Evolutionary conservation across 2,329 filamentous ascomycete species (phyloP), one percentile per base, ranked within the genome.

Genomic region (Fonsecaea multimorphosa): DNA sequence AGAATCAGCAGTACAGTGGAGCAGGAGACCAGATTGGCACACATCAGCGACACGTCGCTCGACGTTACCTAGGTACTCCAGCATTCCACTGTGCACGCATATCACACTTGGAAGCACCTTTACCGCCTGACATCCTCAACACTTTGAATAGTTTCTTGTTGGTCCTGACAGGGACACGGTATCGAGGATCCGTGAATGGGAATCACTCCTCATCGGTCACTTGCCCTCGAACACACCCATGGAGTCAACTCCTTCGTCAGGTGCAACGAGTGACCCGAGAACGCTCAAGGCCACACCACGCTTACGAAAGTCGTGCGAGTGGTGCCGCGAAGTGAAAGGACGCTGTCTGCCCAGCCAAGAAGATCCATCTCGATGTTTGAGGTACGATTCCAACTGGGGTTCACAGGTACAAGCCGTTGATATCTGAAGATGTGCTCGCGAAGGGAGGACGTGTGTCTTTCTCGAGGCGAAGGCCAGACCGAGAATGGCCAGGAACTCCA

Each of bases 301-400:
- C 16, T 32, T 54, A 24, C 51, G 51, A 16, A 54, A 54, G 29
- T 11, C 51, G 2, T 54, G 51, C 29, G 51, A 54, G 29, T 14
- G 16, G 51, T 54, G 51, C 29, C 51, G 51, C 31, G 51, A 54
- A 32, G 51, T 54, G 24, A 54, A 54, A 54, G 51, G 51, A 16
- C 51, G 51, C 9, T 54, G 51, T n/a, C 3, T 32, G 27, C 51
- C 51, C 7, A 54, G 51, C 51, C 16, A 27, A 54, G 51, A 16
- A 54, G 51, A 54, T n/a, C 51, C 51, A 32, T 14, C 22, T n/a
- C 22, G 29, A 27, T 54, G 51, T 32, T 54, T 32, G 51, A 54
- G 51, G 51, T 54, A 38, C 34, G 29, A 14, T 14, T 54, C 51
- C 51, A 6, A 9, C 34, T 32, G 24, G 29, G n/a, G 22, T 1